Evolutionary conservation across 257 asterid genomes (phyloP), one percentile per base, ranked within the genome.

Genomic region (Voacanga thouarsii): DNA sequence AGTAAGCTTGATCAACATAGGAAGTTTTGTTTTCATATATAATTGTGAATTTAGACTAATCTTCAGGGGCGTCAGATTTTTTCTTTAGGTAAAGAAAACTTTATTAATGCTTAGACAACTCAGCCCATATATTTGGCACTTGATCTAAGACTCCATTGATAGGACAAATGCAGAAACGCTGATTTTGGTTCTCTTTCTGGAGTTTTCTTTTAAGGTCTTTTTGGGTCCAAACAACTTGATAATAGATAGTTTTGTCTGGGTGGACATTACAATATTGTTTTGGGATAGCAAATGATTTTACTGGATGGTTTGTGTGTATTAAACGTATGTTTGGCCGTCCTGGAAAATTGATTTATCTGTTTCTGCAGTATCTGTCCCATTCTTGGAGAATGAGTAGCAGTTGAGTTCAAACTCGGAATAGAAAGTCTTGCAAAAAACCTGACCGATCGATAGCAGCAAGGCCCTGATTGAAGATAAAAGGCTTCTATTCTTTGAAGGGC

Each of bases 281-380:
- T 66, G 63, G 26, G 21, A 57, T 30, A 15, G 2, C 12, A 12
- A 15, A 1, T 61, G 41, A 21, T 26, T 19, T 12, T 33, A 33
- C 2, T 33, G 37, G 37, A 33, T 33, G 37, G 37, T 33, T 33
- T 33, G 37, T 33, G 37, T 33, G 37, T 33, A 33, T 33, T 33
- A 33, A 2, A 33, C 37, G 37, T 37, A 44, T 28, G 49, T 18
- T 28, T 49, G 78, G 78, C 74, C 78, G 78, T 63, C 78, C 78
- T 49, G 41, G 4, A 23, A 45, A 47, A 4, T 49, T 15, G 39
- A 39, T 47, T 14, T 24, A 10, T 70, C 19, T 43, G 30, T 16
- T 43, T 7, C 44, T 23, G 39, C 6, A 44, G 49, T 19, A 19
- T 57, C 7, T 45, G 74, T 70, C 57, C 55, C 55, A 43, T 43